A percentile compares a stretch with the other conserved stretches of the same genome.
These are phyloP conservation scores for Carallia brachiata DNA, from an alignment of 345 rosid species.

Conservation along the genomic window DNA sequence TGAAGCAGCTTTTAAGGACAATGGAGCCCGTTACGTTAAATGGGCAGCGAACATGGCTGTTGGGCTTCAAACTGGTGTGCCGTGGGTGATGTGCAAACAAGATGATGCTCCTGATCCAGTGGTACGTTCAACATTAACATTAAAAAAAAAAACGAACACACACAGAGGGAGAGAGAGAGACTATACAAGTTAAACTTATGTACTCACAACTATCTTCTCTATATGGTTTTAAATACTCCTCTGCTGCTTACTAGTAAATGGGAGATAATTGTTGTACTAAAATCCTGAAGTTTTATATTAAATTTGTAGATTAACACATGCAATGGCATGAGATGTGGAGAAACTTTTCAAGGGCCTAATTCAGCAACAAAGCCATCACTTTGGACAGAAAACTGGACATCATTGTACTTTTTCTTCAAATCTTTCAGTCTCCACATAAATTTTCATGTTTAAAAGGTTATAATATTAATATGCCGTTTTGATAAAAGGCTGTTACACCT, in stretches of 20 bases:
- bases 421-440: neutral
- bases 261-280: no score
- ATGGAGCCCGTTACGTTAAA: conserved; percentile 57
- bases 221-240: no score
- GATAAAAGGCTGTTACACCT: neutral
- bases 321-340: conserved; percentile 80
- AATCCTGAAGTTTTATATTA: conserved; percentile 12
- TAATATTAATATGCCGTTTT: no score
- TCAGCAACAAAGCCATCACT: conserved; percentile 75
- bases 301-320: conserved; percentile 66
- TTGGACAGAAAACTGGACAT: conserved; percentile 95
- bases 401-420: conserved; percentile 43
- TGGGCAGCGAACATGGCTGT: conserved; percentile 82
- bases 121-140: conserved; percentile 23
- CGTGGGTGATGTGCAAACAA: conserved; percentile 97
- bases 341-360: conserved; percentile 79
- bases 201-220: no score
- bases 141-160: no score
- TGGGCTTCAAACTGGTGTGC: conserved; percentile 71
- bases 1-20: conserved; percentile 48
- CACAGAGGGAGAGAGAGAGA: no score
- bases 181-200: no score
- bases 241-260: no score
- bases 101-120: conserved; percentile 82
- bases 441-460: no score